phyloP scores from a whole-genome alignment of 805 yeast species.

The Tetrapisispora namnaoensis region DNA sequence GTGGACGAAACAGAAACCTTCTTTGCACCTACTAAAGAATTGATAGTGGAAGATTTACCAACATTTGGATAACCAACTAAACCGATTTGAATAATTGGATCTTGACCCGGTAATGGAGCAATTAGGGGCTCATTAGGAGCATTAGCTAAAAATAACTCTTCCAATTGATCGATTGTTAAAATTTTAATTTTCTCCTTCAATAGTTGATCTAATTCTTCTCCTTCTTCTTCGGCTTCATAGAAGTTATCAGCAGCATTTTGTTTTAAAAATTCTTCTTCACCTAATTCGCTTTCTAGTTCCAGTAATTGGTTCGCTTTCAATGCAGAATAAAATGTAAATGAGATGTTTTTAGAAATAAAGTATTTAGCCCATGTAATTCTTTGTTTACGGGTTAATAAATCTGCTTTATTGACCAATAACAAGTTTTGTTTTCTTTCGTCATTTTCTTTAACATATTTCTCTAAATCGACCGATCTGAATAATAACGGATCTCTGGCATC shows the following conservation, averaged over 20 bases:
- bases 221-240: constrained; percentile 12
- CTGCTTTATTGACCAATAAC: constrained; percentile 87
- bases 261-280: constrained; percentile 24
- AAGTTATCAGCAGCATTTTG: constrained; percentile 22
- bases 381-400: constrained; percentile 67
- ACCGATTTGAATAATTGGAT: constrained; percentile 74
- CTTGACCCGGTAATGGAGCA: constrained; percentile 46
- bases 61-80: constrained; percentile 96
- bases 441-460: constrained; percentile 67
- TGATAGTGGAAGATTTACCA: constrained; percentile 95
- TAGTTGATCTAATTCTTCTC: constrained; percentile 27
- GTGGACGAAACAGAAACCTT: constrained; percentile 97
- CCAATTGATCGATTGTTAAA: constrained; percentile 75
- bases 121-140: constrained; percentile 59
- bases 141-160: constrained; percentile 59
- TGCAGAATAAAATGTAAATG: constrained; percentile 90
- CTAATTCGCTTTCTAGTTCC: constrained; percentile 44
- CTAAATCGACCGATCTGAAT: constrained; percentile 83
- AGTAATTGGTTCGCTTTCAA: constrained; percentile 67
- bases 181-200: constrained; percentile 50
- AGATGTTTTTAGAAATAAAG: constrained; percentile 57
- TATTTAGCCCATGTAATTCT: constrained; percentile 81
- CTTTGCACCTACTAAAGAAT: constrained; percentile 91
- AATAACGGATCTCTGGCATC: constrained; percentile 92
- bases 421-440: constrained; percentile 70